These are phyloP conservation scores for Microcyclospora pomicola DNA, from an alignment of 2,329 filamentous ascomycete species.

Conservation along the genomic window DNA sequence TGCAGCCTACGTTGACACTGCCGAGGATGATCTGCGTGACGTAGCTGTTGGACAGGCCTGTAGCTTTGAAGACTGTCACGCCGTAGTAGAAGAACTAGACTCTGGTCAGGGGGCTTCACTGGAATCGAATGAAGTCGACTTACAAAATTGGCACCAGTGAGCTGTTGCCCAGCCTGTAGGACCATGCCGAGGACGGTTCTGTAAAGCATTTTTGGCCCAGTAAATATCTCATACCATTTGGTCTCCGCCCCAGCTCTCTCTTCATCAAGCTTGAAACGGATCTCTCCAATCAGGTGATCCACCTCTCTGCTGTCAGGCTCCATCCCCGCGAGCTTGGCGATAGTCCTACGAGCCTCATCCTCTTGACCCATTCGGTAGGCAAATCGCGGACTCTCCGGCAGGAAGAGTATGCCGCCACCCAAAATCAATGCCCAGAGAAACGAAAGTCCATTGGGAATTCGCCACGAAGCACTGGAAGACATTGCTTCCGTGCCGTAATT, in stretches of 20 bases:
- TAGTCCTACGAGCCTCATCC: slow-evolving; percentile 18
- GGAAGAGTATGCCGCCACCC: slow-evolving; percentile 21
- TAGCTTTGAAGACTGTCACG: slow-evolving; percentile 31
- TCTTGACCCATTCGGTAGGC: slow-evolving; percentile 19
- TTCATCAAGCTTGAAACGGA: slow-evolving; percentile 20
- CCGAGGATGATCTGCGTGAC: slow-evolving; percentile 35
- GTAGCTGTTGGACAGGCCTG: slow-evolving; percentile 23
- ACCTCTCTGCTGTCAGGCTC: slow-evolving; percentile 13
- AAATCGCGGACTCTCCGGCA: slow-evolving; percentile 20
- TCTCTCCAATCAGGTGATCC: slow-evolving; percentile 17
- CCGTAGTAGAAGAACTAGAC: slow-evolving; percentile 41
- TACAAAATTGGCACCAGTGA: slow-evolving; percentile 25
- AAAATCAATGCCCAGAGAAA: slow-evolving; percentile 21
- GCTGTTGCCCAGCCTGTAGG: slow-evolving; percentile 21
- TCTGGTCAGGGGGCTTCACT: no score
- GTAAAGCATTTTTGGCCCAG: slow-evolving; percentile 18
- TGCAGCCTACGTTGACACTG: slow-evolving; percentile 35
- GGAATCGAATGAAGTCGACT: no score
- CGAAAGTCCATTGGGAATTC: slow-evolving; percentile 20
- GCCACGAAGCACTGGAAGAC: slow-evolving; percentile 13
- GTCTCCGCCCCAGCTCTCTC: slow-evolving; percentile 13
- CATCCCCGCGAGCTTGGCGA: slow-evolving; percentile 17
- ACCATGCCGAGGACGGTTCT: slow-evolving; percentile 19
- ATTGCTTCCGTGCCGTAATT: slow-evolving; percentile 48
- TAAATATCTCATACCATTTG: slow-evolving; percentile 19